These are phyloP conservation scores for Cyberlindnera sargentensis DNA, from an alignment of 805 yeast genomes.

Conservation along the genomic window DNA sequence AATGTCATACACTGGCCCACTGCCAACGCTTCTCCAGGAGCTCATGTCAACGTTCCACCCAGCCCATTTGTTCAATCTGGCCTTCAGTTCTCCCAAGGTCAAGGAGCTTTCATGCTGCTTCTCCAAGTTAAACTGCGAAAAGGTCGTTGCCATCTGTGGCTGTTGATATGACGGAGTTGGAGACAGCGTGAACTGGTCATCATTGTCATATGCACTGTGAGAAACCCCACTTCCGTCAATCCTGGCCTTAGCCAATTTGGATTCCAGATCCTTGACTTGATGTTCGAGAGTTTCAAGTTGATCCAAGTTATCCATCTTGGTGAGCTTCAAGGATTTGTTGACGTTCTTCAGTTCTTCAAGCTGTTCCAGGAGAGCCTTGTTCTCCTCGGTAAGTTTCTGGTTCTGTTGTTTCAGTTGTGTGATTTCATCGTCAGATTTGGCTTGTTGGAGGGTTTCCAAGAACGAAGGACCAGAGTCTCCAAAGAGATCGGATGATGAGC, in stretches of 20 bases:
- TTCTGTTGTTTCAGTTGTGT: constrained; percentile 29
- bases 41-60: constrained; percentile 87
- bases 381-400: constrained; percentile 9
- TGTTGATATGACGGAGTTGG: constrained; percentile 19
- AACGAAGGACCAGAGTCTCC: constrained; percentile 20
- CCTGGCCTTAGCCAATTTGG: constrained; percentile 16
- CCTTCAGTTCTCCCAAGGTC: constrained; percentile 44
- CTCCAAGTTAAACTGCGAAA: constrained; percentile 14
- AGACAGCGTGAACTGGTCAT: constrained; percentile 14
- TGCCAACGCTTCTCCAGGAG: constrained; percentile 65
- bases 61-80: constrained; percentile 64
- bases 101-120: constrained; percentile 21
- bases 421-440: constrained; percentile 15
- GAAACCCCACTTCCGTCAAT: constrained; percentile 18
- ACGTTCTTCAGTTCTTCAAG: constrained; percentile 30
- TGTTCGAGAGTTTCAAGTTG: constrained; percentile 26
- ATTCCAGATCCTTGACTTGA: constrained; percentile 21
- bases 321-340: constrained; percentile 29
- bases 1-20: constrained; percentile 38
- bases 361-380: constrained; percentile 23
- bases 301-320: constrained; percentile 30
- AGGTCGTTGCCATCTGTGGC: constrained; percentile 4
- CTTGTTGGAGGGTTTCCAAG: constrained; percentile 18
- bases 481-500: not conserved
- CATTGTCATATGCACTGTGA: constrained; percentile 17